Percentiles rank a stretch among this genome's conserved stretches.
These are phyloP conservation scores for Phialocephala subalpina DNA, from an alignment of 2,329 filamentous ascomycete genomes.

Conservation along the genomic window DNA sequence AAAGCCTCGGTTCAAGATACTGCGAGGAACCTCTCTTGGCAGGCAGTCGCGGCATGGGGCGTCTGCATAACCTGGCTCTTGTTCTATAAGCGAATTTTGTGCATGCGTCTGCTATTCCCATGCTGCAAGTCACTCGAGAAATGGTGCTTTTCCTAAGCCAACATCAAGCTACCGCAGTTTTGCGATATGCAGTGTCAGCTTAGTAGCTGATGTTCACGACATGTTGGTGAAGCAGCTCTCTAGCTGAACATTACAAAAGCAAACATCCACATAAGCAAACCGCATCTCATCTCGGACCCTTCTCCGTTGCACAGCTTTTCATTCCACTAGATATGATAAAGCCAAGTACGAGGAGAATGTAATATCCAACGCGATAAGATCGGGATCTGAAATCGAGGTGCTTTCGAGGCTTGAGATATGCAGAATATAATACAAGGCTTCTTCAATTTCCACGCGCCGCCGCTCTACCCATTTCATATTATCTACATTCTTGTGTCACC, in stretches of 20 bases:
- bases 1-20: slow-evolving; percentile 1
- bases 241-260: not conserved
- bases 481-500: not conserved
- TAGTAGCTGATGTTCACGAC: not conserved
- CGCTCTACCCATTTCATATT: not conserved
- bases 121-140: not conserved
- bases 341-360: too few relatives aligned
- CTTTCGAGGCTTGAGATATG: not conserved
- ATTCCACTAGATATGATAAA: too few relatives aligned
- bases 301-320: not conserved
- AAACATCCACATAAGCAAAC: not conserved
- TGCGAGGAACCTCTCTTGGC: not conserved
- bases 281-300: not conserved
- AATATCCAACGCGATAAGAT: not conserved
- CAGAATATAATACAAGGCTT: not conserved
- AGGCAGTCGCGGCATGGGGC: not conserved
- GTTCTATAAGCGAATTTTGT: not conserved
- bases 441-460: too few relatives aligned
- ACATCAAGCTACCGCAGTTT: not conserved
- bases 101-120: not conserved
- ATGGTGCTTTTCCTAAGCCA: not conserved
- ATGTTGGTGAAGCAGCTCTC: not conserved
- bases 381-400: not conserved
- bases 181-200: not conserved
- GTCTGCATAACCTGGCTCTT: not conserved